phyloP scores from a whole-genome alignment of 805 yeast genomes.

The Metschnikowia santaceciliae region DNA sequence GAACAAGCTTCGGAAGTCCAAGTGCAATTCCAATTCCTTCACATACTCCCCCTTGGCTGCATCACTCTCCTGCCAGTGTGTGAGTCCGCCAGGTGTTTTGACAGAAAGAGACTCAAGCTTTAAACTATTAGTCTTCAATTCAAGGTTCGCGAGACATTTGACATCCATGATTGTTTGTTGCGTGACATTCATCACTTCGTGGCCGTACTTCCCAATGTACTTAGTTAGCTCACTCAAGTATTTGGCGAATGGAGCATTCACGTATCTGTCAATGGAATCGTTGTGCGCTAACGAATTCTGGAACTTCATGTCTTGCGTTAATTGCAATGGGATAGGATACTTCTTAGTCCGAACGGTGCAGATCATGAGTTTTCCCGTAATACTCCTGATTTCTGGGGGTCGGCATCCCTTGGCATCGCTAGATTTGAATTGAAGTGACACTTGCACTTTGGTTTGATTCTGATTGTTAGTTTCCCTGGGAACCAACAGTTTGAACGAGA shows the following conservation, averaged over 20 bases:
- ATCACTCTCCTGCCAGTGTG: slow-evolving; percentile 8
- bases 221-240: slow-evolving; percentile 18
- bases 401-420: slow-evolving; percentile 4
- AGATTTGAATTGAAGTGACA: slow-evolving; percentile 9
- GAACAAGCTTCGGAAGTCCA: slow-evolving; percentile 14
- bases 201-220: slow-evolving; percentile 16
- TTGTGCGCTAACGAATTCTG: slow-evolving; percentile 11
- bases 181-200: slow-evolving; percentile 17
- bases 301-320: slow-evolving; percentile 15
- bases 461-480: neutral
- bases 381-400: slow-evolving; percentile 16
- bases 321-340: slow-evolving; percentile 22
- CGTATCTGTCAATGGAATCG: slow-evolving; percentile 21
- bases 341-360: slow-evolving; percentile 26
- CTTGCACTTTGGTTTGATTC: slow-evolving; percentile 1
- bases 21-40: slow-evolving; percentile 5
- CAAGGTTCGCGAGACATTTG: slow-evolving; percentile 23
- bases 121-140: slow-evolving; percentile 19
- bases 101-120: slow-evolving; percentile 15
- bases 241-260: slow-evolving; percentile 20
- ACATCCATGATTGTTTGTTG: slow-evolving; percentile 24
- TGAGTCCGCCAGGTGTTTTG: slow-evolving; percentile 11
- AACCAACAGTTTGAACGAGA: slow-evolving; percentile 3
- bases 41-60: slow-evolving; percentile 3
- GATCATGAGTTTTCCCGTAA: slow-evolving; percentile 14